Conservation (phyloP, 805 yeast genomes). For the Naumovozyma baii region DNA sequence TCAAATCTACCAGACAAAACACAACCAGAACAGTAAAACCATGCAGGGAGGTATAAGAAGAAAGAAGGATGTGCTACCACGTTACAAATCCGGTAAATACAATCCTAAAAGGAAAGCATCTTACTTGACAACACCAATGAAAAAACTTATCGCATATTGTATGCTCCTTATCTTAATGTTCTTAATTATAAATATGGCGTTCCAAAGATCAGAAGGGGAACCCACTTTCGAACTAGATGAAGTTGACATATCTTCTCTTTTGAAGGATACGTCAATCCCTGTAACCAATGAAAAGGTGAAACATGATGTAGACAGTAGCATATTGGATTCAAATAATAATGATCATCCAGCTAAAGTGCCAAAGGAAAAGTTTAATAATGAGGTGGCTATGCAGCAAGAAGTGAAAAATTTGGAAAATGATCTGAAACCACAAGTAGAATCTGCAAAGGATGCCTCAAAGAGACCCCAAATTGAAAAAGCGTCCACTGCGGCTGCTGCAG, state of each 20-base stretch:
- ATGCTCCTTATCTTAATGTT: constrained; percentile 29
- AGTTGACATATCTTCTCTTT: constrained; percentile 2
- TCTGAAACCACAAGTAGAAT: constrained; percentile 10
- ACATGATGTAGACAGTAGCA: too few species aligned
- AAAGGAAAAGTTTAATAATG: constrained; percentile 23
- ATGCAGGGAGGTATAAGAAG: constrained; percentile 30
- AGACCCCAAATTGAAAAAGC: constrained; percentile 3
- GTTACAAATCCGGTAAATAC: constrained; percentile 19
- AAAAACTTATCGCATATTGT: constrained; percentile 35
- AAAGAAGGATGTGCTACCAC: constrained; percentile 34
- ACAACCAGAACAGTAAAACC: not conserved
- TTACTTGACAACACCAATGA: constrained; percentile 39
- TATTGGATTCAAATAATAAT: not conserved
- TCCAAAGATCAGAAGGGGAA: constrained; percentile 14
- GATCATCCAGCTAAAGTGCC: constrained; percentile 7
- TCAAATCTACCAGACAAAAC: too few species aligned
- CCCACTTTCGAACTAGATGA: constrained; percentile 22
- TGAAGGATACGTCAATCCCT: not conserved
- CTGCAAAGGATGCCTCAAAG: constrained; percentile 5
- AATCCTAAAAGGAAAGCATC: constrained; percentile 15
- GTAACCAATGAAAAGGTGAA: too few species aligned
- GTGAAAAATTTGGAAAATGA: constrained; percentile 21
- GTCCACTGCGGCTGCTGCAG: constrained; percentile 2
- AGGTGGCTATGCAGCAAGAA: constrained; percentile 25
- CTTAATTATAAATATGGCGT: constrained; percentile 19